Evolutionary conservation across 2,329 filamentous ascomycete species (phyloP), one percentile per base, ranked within the genome.

Genomic region (Trichophyton rubrum): DNA sequence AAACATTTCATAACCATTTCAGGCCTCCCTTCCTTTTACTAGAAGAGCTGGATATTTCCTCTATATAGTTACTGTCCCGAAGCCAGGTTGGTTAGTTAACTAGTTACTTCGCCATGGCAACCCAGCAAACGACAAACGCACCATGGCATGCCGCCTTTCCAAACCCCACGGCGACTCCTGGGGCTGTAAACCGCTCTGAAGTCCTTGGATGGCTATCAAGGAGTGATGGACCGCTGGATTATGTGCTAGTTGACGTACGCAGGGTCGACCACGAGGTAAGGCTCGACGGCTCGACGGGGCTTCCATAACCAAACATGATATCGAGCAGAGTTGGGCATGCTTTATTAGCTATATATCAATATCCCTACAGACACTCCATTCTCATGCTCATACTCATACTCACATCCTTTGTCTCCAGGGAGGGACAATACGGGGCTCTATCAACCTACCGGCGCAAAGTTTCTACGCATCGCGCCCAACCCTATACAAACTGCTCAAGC

Each of bases 351-450:
- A 30, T 6, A 30, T 38, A 38, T 2, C 33, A 38, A 30, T 8
- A 7, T 30, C 27, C 11, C 13, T 13, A 38, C 33, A 3, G 9
- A 38, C 33, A 13, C 8, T 38, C 33, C 13, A 13, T 38, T 38
- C 33, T 38, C 33, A 11, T 13, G 33, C 8, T 3, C 11, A 38
- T 57, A 59, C 35, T 60, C 24, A 59, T 20, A 49, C 9, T 30
- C 33, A 38, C 22, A 38, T 57, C 43, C 27, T 7, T 22, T 57
- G 38, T 43, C 9, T 22, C 13, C n/a, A 82, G 81, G 84, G 85
- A 27, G 84, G 83, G 45, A 85, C 82, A 0, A 80, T 87, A 60
- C 72, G 72, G 7, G 78, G 77, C 1, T 84, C 83, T 0, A 74
- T 86, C 22, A 77, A 76, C 60, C 67, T 75, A 0, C 74, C 73